phyloP scores from a whole-genome alignment of 345 rosid genomes.

The Jatropha curcas region DNA sequence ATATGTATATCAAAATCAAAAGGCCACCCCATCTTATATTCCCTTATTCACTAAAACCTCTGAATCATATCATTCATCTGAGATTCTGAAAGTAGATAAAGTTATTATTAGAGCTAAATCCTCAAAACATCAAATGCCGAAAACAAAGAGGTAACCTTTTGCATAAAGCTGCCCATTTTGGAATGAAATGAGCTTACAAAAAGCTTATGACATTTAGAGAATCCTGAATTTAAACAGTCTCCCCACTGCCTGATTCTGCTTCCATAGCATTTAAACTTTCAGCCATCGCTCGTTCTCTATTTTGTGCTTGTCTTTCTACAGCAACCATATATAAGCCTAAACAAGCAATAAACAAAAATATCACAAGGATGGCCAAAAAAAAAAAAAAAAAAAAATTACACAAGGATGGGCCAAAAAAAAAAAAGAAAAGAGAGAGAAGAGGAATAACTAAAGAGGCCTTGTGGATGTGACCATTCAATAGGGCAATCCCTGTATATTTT shows the following conservation, averaged over 20 bases:
- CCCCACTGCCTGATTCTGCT: slow-evolving; percentile 44
- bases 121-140: neutral
- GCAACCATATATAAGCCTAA: slow-evolving; percentile 85
- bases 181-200: neutral
- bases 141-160: neutral
- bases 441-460: too few species aligned
- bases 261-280: slow-evolving; percentile 59
- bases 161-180: neutral
- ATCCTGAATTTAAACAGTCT: slow-evolving; percentile 29
- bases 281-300: slow-evolving; percentile 60
- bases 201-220: neutral
- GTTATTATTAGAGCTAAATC: neutral
- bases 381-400: neutral
- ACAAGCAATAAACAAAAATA: slow-evolving; percentile 7
- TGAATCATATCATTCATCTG: neutral
- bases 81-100: neutral
- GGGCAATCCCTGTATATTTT: too few species aligned
- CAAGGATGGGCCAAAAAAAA: too few species aligned
- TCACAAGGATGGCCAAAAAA: neutral
- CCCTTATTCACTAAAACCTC: too few species aligned
- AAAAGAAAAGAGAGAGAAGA: too few species aligned
- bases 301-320: slow-evolving; percentile 73
- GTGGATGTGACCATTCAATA: too few species aligned
- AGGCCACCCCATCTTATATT: neutral
- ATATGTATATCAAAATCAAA: too few species aligned